Evolutionary conservation across 2,329 filamentous ascomycete genomes (phyloP).

Genomic region (Phialophora chinensis): DNA sequence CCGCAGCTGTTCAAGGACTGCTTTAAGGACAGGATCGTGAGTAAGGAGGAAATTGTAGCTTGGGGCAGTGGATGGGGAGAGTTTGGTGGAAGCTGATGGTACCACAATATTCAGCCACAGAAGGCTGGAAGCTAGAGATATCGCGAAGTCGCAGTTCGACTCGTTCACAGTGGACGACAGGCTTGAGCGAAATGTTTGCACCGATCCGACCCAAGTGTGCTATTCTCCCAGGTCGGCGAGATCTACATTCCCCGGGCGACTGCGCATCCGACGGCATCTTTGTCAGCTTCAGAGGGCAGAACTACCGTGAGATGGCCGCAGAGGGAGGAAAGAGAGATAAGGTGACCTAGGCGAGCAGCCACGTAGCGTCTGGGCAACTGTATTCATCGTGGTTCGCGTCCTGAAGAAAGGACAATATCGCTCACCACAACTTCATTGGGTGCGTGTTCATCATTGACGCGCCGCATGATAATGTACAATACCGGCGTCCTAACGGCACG

Average conservation of each 20-base stretch:
- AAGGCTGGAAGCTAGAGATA: neutral
- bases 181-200: neutral
- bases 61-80: constrained; percentile 61
- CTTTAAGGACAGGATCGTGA: constrained; percentile 61
- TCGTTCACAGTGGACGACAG: neutral
- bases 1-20: constrained; percentile 60
- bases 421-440: neutral
- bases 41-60: constrained; percentile 73
- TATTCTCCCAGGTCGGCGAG: neutral
- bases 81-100: constrained; percentile 34
- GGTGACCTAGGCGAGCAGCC: neutral
- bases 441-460: neutral
- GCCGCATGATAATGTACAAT: constrained; percentile 14
- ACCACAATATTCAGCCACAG: neutral
- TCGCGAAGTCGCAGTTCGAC: neutral
- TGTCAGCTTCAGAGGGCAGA: neutral
- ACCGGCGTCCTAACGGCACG: neutral
- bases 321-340: neutral
- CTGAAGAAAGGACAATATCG: neutral
- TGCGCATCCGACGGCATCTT: neutral
- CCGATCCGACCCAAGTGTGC: neutral
- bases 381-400: neutral
- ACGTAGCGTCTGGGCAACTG: neutral
- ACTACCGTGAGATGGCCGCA: neutral
- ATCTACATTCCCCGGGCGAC: neutral